These are phyloP conservation scores for Candida namnaoensis DNA, from an alignment of 805 yeast species.

Conservation along the genomic window DNA sequence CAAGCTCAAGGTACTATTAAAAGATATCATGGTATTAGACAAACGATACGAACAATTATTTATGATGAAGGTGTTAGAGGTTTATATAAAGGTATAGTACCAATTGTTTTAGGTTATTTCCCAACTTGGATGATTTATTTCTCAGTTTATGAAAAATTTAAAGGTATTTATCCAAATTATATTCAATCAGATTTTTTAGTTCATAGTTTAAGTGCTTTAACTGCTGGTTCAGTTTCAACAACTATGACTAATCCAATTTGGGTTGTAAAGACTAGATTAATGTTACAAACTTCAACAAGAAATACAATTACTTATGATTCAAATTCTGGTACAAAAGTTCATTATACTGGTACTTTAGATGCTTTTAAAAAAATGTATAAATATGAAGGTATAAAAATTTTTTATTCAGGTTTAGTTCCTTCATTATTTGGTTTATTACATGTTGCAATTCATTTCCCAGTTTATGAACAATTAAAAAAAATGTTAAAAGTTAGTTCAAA, in stretches of 20 bases:
- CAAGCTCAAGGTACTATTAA: constrained; percentile 71
- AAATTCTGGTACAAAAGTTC: constrained; percentile 14
- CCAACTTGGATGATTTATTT: constrained; percentile 98
- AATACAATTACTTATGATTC: constrained; percentile 6
- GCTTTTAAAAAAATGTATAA: constrained; percentile 74
- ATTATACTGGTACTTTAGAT: constrained; percentile 72
- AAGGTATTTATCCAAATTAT: constrained; percentile 39
- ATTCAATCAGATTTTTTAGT: constrained; percentile 28
- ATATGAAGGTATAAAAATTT: constrained; percentile 72
- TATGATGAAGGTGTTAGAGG: constrained; percentile 79
- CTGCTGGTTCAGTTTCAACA: constrained; percentile 86
- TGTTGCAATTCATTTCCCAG: constrained; percentile 94
- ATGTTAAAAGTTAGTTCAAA: constrained; percentile 23
- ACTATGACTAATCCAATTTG: constrained; percentile 89
- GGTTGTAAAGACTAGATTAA: constrained; percentile 93
- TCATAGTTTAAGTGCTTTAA: constrained; percentile 53
- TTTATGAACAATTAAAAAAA: constrained; percentile 73
- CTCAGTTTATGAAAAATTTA: constrained; percentile 78
- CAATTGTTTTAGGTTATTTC: constrained; percentile 88
- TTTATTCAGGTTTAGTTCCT: constrained; percentile 86
- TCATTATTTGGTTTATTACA: constrained; percentile 85
- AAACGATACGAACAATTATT: constrained; percentile 58
- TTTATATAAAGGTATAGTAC: constrained; percentile 81
- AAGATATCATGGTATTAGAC: constrained; percentile 50
- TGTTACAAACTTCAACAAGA: constrained; percentile 57